phyloP scores from a whole-genome alignment of 805 yeast genomes.

The Kodamaea kaohsiungensis region DNA sequence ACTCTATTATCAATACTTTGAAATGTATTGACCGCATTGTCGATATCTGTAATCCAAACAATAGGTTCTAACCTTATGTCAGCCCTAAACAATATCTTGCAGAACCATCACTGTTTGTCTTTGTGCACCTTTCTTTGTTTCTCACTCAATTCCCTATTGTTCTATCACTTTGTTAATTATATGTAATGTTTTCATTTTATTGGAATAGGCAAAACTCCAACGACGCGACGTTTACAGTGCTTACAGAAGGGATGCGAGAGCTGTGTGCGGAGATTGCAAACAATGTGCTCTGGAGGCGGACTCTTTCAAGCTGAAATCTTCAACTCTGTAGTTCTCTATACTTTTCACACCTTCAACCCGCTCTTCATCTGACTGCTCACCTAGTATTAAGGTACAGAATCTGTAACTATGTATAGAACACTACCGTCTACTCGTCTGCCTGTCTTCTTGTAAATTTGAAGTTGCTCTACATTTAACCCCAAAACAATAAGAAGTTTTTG shows the following conservation, averaged over 20 bases:
- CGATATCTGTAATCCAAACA: not conserved
- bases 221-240: not conserved
- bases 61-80: not conserved
- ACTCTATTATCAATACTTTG: not conserved
- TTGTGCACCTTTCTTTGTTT: not conserved
- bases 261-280: not conserved
- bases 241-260: not conserved
- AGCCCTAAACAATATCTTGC: not conserved
- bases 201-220: not conserved
- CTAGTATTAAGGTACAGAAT: not conserved
- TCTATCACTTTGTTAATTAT: not conserved
- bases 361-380: not conserved
- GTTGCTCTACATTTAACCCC: not conserved
- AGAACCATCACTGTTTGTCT: not conserved
- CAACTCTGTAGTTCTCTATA: not conserved
- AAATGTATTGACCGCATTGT: slow-evolving; percentile 1
- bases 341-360: not conserved
- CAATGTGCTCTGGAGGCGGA: not conserved
- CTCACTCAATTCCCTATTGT: not conserved
- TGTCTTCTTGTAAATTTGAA: not conserved
- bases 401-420: not conserved
- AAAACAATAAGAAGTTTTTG: not conserved
- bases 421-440: not conserved
- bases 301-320: not conserved
- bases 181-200: not conserved